Conservation (phyloP, 768 basidiomycete genomes). For the Ramaria sp. region DNA sequence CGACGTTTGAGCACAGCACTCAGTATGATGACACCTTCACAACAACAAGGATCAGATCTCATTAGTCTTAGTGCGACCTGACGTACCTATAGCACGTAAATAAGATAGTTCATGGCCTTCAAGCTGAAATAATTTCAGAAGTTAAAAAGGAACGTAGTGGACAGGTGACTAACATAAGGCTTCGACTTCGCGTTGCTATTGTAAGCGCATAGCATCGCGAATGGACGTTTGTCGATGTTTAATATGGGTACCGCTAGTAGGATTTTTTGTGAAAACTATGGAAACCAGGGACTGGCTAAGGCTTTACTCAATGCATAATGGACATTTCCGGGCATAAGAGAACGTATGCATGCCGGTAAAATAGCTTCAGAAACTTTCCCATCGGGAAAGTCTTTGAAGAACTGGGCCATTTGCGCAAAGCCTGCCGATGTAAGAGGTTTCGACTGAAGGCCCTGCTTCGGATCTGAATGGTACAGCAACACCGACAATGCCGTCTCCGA, state of each 20-base stretch:
- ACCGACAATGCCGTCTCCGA: constrained; percentile 54
- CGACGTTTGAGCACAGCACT: constrained; percentile 86
- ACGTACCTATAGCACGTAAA: constrained; percentile 72
- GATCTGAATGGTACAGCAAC: constrained; percentile 59
- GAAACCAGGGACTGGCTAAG: neutral
- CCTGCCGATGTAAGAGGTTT: constrained; percentile 57
- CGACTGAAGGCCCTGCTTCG: constrained; percentile 37
- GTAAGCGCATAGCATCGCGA: constrained; percentile 84
- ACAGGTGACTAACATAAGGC: constrained; percentile 51
- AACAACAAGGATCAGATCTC: neutral
- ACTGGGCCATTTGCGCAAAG: constrained; percentile 61
- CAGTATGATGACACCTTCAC: constrained; percentile 74
- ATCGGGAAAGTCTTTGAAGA: constrained; percentile 72
- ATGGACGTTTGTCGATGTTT: constrained; percentile 86
- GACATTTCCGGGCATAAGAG: constrained; percentile 67
- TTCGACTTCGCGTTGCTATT: constrained; percentile 73
- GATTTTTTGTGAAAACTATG: neutral
- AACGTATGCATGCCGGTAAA: constrained; percentile 70
- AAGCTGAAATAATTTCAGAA: constrained; percentile 31
- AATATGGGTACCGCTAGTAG: constrained; percentile 77
- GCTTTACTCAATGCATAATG: constrained; percentile 80
- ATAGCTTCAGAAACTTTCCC: constrained; percentile 83
- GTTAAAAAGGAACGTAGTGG: neutral
- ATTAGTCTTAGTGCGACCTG: neutral
- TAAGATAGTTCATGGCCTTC: constrained; percentile 90